Base-by-base conservation (phyloP, 805 yeast genomes). In the Maudiozyma turicensis region DNA sequence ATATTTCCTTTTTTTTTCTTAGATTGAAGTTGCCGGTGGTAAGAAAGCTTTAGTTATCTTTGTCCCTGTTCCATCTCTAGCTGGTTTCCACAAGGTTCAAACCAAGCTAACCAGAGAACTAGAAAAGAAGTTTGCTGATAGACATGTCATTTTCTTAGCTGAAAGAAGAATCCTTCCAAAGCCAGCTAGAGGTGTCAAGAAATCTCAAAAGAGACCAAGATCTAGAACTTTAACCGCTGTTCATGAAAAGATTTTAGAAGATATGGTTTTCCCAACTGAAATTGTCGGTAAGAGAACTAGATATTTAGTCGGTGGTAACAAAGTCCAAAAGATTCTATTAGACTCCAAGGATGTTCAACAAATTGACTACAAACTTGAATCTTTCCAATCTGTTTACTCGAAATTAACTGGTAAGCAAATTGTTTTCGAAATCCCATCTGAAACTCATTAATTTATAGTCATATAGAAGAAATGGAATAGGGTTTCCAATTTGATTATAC, bases 61-160 rank as follows among this genome's bases (percentile, higher is more conserved):
- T 72, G 97, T 91, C 67, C 99, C 99, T 74, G 95, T 86, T 65
- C 97, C 98, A 76, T 80, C 86, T 67, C 82, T 89, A 72, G 68
- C 81, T 63, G 83, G 84, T 64, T 88, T 87, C 91, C 96, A 90
- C 88, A 87, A 84, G 80, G 95, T 91, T 70, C 99, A 91, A 82
- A 80, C 81, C 68, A 86, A 90, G 78, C 84, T 91, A 73, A 88
- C 96, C 80, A 90, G 98, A 80, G 99, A 91, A 82, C 86, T 91
- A 75, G 99, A 91, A 81, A 91, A 91, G 95, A 91, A 93, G 81
- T 93, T 91, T 91, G 93, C 97, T 73, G 99, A 91, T 84, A 86
- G 95, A 75, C 97, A 93, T 75, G 96, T 91, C 76, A 91, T 93
- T 67, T 88, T 91, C 88, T 83, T 91, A 72, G 98, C 97, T 72